Evolutionary conservation across 345 rosid genomes (phyloP).

Genomic region (Boechera retrofracta): DNA sequence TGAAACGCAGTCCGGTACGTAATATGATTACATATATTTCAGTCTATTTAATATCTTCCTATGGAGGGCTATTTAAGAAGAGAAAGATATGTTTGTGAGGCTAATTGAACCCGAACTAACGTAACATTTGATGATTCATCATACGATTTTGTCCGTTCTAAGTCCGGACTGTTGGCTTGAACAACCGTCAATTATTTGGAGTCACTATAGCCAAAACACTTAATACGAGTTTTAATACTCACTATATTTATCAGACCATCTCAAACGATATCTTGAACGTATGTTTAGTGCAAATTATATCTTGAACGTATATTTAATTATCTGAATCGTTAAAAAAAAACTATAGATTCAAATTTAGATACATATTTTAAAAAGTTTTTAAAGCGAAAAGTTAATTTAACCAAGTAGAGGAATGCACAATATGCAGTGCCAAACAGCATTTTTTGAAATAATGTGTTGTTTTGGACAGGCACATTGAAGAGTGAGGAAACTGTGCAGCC

Average conservation of each 20-base stretch:
- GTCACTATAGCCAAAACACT: neutral
- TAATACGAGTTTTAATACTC: neutral
- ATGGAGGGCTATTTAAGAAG: neutral
- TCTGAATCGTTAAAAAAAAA: too few species aligned
- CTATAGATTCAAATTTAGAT: too few species aligned
- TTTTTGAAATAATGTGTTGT: neutral
- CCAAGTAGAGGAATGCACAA: neutral
- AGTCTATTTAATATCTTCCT: neutral
- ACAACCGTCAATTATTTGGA: neutral
- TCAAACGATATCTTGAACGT: neutral
- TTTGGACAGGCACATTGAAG: neutral
- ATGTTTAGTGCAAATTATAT: too few species aligned
- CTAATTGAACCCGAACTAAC: neutral
- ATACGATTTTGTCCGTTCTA: neutral
- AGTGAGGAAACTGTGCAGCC: neutral
- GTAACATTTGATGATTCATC: neutral
- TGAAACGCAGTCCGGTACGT: neutral
- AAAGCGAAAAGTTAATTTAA: too few species aligned
- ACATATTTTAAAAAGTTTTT: too few species aligned
- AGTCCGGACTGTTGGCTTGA: neutral
- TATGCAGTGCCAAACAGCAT: neutral
- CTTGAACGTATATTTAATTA: neutral
- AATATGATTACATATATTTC: too few species aligned
- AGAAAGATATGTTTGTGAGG: neutral
- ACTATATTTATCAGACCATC: neutral